Percentiles rank a stretch among this genome's conserved stretches.
Evolutionary conservation across 768 basidiomycete genomes (phyloP).

Genomic region (Tulasnella sp.): DNA sequence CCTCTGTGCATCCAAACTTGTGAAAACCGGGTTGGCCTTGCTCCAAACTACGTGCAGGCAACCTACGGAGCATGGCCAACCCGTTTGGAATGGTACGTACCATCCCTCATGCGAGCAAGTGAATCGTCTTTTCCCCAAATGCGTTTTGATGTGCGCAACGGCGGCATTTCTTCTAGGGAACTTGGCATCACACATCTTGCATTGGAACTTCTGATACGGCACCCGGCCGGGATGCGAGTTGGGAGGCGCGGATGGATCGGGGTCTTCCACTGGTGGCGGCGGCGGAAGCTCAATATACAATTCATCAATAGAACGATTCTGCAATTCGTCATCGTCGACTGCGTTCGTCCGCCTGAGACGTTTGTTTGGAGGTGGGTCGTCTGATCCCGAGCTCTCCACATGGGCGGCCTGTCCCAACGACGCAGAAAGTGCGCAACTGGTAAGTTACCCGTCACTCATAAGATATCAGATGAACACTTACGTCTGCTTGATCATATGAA

Average conservation of each 20-base stretch:
- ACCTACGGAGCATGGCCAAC: not conserved
- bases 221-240: conserved; percentile 25
- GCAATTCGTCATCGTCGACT: conserved; percentile 15
- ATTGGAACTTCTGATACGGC: conserved; percentile 21
- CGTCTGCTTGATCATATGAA: not conserved
- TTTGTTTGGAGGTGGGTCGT: conserved; percentile 13
- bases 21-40: not conserved
- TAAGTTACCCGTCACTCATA: not conserved
- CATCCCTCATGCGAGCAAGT: conserved; percentile 30
- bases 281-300: conserved; percentile 30
- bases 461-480: not conserved
- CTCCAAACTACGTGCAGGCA: not conserved
- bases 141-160: conserved; percentile 34
- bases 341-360: conserved; percentile 24
- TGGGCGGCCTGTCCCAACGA: not conserved
- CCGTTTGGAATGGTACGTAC: not conserved
- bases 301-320: conserved; percentile 26
- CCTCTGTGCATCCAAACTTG: not conserved
- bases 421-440: not conserved
- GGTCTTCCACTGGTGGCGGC: conserved; percentile 21
- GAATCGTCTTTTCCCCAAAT: conserved; percentile 30
- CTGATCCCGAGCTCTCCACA: not conserved
- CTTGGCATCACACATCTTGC: conserved; percentile 30
- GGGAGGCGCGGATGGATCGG: conserved; percentile 12
- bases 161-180: conserved; percentile 33